Base-by-base conservation (phyloP, 805 yeast species). In the Wickerhamiella shivajii region DNA sequence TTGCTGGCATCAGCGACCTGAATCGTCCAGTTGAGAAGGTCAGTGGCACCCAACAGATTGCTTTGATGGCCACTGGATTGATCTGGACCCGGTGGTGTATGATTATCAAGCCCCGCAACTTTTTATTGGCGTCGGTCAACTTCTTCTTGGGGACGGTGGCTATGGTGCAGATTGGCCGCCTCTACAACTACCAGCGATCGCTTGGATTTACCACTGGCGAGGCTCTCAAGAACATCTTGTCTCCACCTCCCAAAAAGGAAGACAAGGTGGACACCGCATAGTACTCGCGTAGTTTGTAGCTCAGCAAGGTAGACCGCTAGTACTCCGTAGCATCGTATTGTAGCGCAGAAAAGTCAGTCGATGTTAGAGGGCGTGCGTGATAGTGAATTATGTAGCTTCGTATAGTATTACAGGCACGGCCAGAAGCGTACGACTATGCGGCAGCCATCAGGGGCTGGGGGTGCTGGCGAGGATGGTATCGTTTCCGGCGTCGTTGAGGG, bases 81-180 rank as follows among this genome's bases (percentile, higher is more conserved):
- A 83, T 87, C 48, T 87, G 98, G 98, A 87, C 98, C 22, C 73
- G 98, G 57, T 87, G 97, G 97, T 84, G 95, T 11, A 70, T 85
- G 59, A 90, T 85, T 43, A 87, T 87, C 52, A 72, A 63, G 44
- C 98, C 98, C 26, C 76, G 77, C 60, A 87, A 87, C 59, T 66
- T 67, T 46, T 61, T 90, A 40, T 66, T 90, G 44, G 98, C 97
- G 3, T 72, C 87, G 18, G 98, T 87, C 36, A 87, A 87, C 60
- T 83, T 84, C 65, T 87, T 90, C 67, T 63, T 87, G 35, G 94
- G 93, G 17, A 61, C 75, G 20, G 93, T 92, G 30, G 95, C 97
- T 2, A 79, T 87, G 19, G 71, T 64, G 54, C 97, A 87, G 64
- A 58, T 90, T 24, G 49, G 59, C 28, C 71, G 98, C 60, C 69